A percentile compares a stretch with the other conserved stretches of the same genome.
phyloP scores from a whole-genome alignment of 257 asterid species.

The Lycium ferocissimum region DNA sequence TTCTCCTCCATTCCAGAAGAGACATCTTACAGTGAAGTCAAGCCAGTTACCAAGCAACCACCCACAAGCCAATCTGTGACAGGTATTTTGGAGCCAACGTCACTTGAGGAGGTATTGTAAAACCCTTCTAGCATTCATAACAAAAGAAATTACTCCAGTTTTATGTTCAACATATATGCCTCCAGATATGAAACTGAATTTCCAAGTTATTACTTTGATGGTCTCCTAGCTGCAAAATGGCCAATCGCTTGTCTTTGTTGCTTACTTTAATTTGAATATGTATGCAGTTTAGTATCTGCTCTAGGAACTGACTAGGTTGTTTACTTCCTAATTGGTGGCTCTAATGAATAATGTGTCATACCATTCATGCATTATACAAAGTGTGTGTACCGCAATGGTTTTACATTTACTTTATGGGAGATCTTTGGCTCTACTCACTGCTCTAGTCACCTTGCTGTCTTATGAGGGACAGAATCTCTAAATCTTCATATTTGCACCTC shows the following conservation, averaged over 20 bases:
- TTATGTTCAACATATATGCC: constrained; percentile 9
- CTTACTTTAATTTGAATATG: constrained; percentile 2
- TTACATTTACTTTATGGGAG: background rate
- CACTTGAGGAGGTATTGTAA: constrained; percentile 77
- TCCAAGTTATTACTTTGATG: constrained; percentile 21
- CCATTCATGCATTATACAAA: background rate
- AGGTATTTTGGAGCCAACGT: constrained; percentile 72
- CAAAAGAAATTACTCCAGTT: background rate
- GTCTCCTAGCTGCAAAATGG: background rate
- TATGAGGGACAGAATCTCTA: constrained; percentile 2
- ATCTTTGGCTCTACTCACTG: constrained; percentile 12
- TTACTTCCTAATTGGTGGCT: constrained; percentile 21
- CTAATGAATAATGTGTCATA: background rate
- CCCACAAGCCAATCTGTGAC: constrained; percentile 83
- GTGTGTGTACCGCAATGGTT: background rate
- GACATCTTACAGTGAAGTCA: constrained; percentile 43
- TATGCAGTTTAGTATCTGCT: background rate
- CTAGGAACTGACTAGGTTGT: constrained; percentile 24
- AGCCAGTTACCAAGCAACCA: constrained; percentile 68
- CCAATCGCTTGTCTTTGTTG: constrained; percentile 15
- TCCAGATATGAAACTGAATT: constrained; percentile 5
- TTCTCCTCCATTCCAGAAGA: constrained; percentile 49
- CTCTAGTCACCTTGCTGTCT: constrained; percentile 20
- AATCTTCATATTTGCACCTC: constrained; percentile 1
- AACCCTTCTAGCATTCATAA: constrained; percentile 24